These are phyloP conservation scores for Pilasporangium apinafurcum DNA, from an alignment of 352 stramenopile species.

Conservation along the genomic window DNA sequence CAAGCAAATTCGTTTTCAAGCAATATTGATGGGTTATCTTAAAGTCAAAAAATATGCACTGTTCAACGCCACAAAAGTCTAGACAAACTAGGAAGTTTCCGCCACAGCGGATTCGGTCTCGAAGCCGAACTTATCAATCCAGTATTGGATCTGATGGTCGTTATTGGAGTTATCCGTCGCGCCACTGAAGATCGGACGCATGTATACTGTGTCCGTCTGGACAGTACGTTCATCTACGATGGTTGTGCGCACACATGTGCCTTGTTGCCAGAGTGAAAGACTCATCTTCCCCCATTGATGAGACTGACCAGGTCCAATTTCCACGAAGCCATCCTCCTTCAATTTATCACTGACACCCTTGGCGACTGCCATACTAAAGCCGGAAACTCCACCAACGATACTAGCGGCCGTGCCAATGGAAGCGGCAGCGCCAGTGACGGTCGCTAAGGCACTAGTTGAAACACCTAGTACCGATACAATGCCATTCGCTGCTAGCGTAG, in stretches of 20 bases:
- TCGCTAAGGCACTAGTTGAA: conserved; percentile 15
- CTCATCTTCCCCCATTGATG: conserved; percentile 34
- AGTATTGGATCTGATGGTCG: conserved; percentile 39
- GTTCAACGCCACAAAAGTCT: too few relatives aligned
- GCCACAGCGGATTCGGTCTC: too few relatives aligned
- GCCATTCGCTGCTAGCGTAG: conserved; percentile 15
- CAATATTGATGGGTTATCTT: too few relatives aligned
- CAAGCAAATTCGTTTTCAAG: too few relatives aligned
- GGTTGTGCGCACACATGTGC: conserved; percentile 30
- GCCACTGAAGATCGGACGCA: conserved; percentile 51
- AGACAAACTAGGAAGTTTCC: too few relatives aligned
- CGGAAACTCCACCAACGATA: conserved; percentile 19
- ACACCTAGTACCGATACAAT: conserved; percentile 23
- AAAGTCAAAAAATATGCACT: too few relatives aligned
- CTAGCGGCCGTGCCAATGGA: conserved; percentile 1
- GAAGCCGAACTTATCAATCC: conserved; percentile 36
- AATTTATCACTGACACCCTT: conserved; percentile 27
- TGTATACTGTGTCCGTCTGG: conserved; percentile 32
- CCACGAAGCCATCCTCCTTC: conserved; percentile 19
- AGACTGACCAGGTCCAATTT: conserved; percentile 18
- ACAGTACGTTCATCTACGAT: conserved; percentile 29
- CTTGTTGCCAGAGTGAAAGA: conserved; percentile 43
- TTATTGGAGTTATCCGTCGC: conserved; percentile 29
- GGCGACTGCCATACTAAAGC: conserved; percentile 24
- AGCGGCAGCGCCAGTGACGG: conserved; percentile 3